Conservation (phyloP, 805 yeast species). For the Sugiyamaella lignohabitans region DNA sequence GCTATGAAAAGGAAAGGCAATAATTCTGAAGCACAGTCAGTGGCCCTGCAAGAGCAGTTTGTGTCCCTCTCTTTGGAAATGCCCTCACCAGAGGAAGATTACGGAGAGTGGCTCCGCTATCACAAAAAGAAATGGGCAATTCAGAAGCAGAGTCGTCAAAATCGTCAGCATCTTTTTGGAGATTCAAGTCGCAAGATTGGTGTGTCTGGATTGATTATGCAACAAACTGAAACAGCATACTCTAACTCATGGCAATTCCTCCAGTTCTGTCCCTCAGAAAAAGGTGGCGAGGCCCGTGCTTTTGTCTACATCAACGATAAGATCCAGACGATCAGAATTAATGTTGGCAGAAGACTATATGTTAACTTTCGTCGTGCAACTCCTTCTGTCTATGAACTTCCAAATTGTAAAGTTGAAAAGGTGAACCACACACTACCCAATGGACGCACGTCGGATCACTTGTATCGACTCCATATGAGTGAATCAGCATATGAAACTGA, state of each 20-base stretch:
- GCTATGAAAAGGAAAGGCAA: not conserved
- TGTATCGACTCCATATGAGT: constrained; percentile 63
- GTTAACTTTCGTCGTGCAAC: constrained; percentile 44
- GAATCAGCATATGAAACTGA: constrained; percentile 58
- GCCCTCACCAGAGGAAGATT: constrained; percentile 34
- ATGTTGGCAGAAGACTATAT: constrained; percentile 67
- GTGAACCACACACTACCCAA: constrained; percentile 63
- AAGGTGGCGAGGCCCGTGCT: constrained; percentile 74
- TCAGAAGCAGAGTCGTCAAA: constrained; percentile 62
- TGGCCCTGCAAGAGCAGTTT: constrained; percentile 6
- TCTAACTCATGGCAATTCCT: constrained; percentile 82
- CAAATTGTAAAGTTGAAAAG: constrained; percentile 50
- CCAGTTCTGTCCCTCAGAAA: constrained; percentile 44
- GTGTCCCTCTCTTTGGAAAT: constrained; percentile 26
- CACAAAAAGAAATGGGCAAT: constrained; percentile 85
- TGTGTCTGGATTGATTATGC: constrained; percentile 63
- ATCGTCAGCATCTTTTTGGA: constrained; percentile 79
- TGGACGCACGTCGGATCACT: constrained; percentile 43
- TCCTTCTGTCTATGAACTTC: constrained; percentile 37
- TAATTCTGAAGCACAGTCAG: not conserved
- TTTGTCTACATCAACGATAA: constrained; percentile 61
- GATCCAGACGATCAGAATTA: constrained; percentile 66
- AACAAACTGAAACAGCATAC: constrained; percentile 65
- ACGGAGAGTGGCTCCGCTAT: constrained; percentile 47
- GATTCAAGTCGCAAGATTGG: constrained; percentile 37